Evolutionary conservation across 768 basidiomycete species (phyloP).

Genomic region (Rhizopogon sp.): DNA sequence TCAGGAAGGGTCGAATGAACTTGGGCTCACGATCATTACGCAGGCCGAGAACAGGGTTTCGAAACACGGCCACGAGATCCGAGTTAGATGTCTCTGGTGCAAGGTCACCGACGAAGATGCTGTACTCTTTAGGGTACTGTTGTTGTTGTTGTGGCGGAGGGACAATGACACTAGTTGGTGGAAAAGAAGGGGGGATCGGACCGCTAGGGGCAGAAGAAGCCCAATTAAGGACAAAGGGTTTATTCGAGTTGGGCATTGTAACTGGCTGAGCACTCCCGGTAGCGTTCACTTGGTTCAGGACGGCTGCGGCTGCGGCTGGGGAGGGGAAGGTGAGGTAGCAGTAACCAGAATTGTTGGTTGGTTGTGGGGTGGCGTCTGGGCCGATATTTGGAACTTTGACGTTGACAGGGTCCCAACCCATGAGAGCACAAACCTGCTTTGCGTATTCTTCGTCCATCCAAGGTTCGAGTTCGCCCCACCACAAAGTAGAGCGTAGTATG

Average conservation of each 20-base stretch:
- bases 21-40: slow-evolving; percentile 85
- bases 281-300: slow-evolving; percentile 62
- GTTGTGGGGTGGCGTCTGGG: slow-evolving; percentile 53
- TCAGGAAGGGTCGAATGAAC: slow-evolving; percentile 82
- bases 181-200: slow-evolving; percentile 25
- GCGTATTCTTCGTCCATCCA: slow-evolving; percentile 99
- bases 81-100: slow-evolving; percentile 91
- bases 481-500: slow-evolving; percentile 58
- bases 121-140: slow-evolving; percentile 80
- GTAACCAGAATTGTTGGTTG: slow-evolving; percentile 78
- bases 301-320: slow-evolving; percentile 60
- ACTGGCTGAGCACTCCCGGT: slow-evolving; percentile 35
- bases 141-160: slow-evolving; percentile 41
- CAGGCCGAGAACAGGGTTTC: slow-evolving; percentile 82
- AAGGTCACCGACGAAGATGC: slow-evolving; percentile 92
- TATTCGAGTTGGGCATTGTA: slow-evolving; percentile 83
- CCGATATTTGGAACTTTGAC: slow-evolving; percentile 68
- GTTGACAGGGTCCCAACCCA: slow-evolving; percentile 80
- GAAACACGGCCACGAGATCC: slow-evolving; percentile 91
- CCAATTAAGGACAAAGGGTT: slow-evolving; percentile 82
- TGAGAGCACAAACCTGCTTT: slow-evolving; percentile 78
- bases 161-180: slow-evolving; percentile 21
- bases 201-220: slow-evolving; percentile 42
- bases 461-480: slow-evolving; percentile 85
- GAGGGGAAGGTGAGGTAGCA: slow-evolving; percentile 85